A percentile compares a stretch with the other conserved stretches of the same genome.
Conservation (phyloP, 805 yeast genomes). For the Ogataea populi-albae region DNA sequence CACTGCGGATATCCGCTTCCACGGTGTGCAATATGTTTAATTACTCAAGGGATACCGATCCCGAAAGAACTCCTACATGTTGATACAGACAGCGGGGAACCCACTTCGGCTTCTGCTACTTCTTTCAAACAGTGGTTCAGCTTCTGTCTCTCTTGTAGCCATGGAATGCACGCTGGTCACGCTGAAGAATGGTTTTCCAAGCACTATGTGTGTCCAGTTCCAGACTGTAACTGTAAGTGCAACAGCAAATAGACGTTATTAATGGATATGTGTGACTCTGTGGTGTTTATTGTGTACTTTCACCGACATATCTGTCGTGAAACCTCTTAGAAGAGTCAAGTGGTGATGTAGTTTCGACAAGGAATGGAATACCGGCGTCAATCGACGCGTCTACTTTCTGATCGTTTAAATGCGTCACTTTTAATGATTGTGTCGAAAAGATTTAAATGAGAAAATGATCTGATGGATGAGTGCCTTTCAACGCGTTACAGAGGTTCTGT, state of each 20-base stretch:
- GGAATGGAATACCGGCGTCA: too few relatives aligned
- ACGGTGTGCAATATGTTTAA: conserved; percentile 82
- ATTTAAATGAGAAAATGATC: too few relatives aligned
- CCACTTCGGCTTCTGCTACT: conserved; percentile 32
- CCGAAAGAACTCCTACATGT: conserved; percentile 39
- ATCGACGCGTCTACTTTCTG: too few relatives aligned
- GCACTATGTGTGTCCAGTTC: conserved; percentile 89
- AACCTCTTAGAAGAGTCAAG: too few relatives aligned
- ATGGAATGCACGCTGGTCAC: conserved; percentile 92
- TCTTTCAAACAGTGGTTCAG: conserved; percentile 81
- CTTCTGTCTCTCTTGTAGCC: conserved; percentile 87
- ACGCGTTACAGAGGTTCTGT: too few relatives aligned
- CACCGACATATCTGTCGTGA: too few relatives aligned
- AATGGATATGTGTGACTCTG: too few relatives aligned
- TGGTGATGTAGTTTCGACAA: too few relatives aligned
- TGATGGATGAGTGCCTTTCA: too few relatives aligned
- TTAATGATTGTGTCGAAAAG: too few relatives aligned
- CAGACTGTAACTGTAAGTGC: conserved; percentile 86
- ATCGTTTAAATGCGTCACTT: too few relatives aligned
- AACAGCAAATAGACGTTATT: conserved; percentile 39
- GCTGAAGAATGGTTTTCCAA: conserved; percentile 94
- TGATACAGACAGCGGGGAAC: conserved; percentile 18
- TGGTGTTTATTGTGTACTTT: too few relatives aligned
- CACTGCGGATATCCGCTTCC: conserved; percentile 88
- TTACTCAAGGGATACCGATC: conserved; percentile 69